Percentiles rank a stretch among this genome's conserved stretches.
These are phyloP conservation scores for Podaxis rugospora DNA, from an alignment of 768 basidiomycete genomes.

Conservation along the genomic window DNA sequence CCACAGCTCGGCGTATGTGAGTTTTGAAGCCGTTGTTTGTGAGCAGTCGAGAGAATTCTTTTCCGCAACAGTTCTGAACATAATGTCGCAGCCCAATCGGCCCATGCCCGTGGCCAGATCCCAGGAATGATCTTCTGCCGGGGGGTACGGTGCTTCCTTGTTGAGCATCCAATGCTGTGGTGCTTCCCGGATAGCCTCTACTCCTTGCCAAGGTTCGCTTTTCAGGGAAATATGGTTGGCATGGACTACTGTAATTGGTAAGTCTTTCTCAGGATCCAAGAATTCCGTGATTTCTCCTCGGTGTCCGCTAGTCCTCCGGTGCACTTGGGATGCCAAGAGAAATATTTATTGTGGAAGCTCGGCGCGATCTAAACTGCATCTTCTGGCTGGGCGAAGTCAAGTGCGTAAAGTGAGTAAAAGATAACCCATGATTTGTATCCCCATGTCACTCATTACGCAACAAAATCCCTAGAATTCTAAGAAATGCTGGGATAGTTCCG, in stretches of 20 bases:
- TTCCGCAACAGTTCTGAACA: background rate
- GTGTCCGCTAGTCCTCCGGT: background rate
- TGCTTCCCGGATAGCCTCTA: background rate
- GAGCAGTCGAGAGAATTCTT: background rate
- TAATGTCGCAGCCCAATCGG: background rate
- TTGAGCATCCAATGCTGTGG: background rate
- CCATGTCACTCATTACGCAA: slow-evolving; percentile 3
- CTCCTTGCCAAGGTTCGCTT: background rate
- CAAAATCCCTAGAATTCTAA: background rate
- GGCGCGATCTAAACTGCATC: background rate
- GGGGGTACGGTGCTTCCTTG: slow-evolving; percentile 1
- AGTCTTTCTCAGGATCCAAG: background rate
- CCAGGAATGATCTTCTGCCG: background rate
- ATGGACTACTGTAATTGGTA: background rate
- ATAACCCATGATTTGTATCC: background rate
- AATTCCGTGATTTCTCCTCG: background rate
- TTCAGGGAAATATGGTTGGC: background rate
- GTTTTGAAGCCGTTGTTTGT: background rate
- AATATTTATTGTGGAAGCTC: background rate
- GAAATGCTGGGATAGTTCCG: background rate
- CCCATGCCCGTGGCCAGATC: background rate
- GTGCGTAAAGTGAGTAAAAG: background rate
- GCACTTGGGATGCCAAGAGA: background rate
- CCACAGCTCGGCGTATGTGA: background rate
- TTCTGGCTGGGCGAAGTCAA: background rate